Conservation (phyloP, 345 rosid species). For the Pelargonium nanum region DNA sequence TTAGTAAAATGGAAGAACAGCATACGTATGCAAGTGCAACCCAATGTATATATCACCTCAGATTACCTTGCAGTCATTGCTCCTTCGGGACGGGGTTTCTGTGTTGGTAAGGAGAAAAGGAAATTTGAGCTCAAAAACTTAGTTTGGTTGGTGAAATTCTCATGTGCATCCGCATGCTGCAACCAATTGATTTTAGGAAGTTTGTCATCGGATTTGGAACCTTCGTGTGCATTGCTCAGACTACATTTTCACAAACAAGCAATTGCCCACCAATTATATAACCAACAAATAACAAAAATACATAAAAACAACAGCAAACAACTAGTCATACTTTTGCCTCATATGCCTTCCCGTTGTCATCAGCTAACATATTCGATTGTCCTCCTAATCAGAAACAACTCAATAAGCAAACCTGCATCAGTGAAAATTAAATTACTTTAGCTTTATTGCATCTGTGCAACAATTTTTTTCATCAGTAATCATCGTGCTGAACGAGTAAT, state of each 20-base stretch:
- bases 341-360: constrained; percentile 26
- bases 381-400: neutral
- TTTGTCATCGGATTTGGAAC: constrained; percentile 24
- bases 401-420: neutral
- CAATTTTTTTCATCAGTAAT: neutral
- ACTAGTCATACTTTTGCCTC: constrained; percentile 31
- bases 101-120: constrained; percentile 54
- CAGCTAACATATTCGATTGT: constrained; percentile 10
- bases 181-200: constrained; percentile 68
- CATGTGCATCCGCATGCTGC: constrained; percentile 42
- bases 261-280: constrained; percentile 12
- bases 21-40: neutral
- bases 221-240: constrained; percentile 25
- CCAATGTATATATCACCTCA: neutral
- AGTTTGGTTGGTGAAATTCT: constrained; percentile 24
- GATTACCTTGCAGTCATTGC: constrained; percentile 43
- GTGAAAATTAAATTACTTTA: neutral
- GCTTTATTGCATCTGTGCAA: neutral
- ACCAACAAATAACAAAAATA: constrained; percentile 3
- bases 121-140: constrained; percentile 52
- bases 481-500: neutral
- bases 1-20: neutral
- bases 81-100: constrained; percentile 40
- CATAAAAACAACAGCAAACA: constrained; percentile 4
- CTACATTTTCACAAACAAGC: constrained; percentile 23